Conservation (phyloP, 805 yeast species). For the Kuraishia capsulata region DNA sequence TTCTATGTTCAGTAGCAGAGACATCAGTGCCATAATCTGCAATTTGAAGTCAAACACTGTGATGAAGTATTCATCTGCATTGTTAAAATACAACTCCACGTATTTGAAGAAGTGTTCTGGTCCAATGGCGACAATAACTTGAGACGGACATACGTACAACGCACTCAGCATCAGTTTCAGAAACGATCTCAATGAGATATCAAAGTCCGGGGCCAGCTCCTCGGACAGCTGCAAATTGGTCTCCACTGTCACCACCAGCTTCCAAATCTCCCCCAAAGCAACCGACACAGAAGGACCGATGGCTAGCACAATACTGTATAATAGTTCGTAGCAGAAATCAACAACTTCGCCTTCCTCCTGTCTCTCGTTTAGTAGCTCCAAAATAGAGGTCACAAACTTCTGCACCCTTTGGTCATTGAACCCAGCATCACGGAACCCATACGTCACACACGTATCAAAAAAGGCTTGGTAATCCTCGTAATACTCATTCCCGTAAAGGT, state of each 20-base stretch:
- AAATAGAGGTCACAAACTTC: slow-evolving; percentile 7
- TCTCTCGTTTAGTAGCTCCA: slow-evolving; percentile 12
- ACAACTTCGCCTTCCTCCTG: slow-evolving; percentile 11
- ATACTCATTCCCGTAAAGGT: slow-evolving; percentile 42
- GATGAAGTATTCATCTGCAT: slow-evolving; percentile 30
- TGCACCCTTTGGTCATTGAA: slow-evolving; percentile 5
- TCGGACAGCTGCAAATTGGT: slow-evolving; percentile 2
- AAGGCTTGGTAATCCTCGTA: slow-evolving; percentile 38
- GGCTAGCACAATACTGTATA: slow-evolving; percentile 8
- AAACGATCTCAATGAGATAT: slow-evolving; percentile 15
- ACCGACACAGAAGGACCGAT: slow-evolving; percentile 22
- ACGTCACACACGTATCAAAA: slow-evolving; percentile 36
- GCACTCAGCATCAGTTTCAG: slow-evolving; percentile 33
- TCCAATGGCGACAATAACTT: slow-evolving; percentile 27
- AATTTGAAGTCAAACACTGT: slow-evolving; percentile 49
- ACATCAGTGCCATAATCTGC: slow-evolving; percentile 36
- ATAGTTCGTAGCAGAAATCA: slow-evolving; percentile 9
- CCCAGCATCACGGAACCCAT: slow-evolving; percentile 26
- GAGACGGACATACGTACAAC: slow-evolving; percentile 27
- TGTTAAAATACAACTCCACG: slow-evolving; percentile 38
- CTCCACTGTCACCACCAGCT: slow-evolving; percentile 25
- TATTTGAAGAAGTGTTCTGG: slow-evolving; percentile 28
- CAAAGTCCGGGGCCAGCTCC: slow-evolving; percentile 10
- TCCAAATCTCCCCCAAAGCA: slow-evolving; percentile 27
- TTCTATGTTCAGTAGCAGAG: slow-evolving; percentile 23